Evolutionary conservation across 805 yeast genomes (phyloP).

Genomic region (Monosporozyma unispora): DNA sequence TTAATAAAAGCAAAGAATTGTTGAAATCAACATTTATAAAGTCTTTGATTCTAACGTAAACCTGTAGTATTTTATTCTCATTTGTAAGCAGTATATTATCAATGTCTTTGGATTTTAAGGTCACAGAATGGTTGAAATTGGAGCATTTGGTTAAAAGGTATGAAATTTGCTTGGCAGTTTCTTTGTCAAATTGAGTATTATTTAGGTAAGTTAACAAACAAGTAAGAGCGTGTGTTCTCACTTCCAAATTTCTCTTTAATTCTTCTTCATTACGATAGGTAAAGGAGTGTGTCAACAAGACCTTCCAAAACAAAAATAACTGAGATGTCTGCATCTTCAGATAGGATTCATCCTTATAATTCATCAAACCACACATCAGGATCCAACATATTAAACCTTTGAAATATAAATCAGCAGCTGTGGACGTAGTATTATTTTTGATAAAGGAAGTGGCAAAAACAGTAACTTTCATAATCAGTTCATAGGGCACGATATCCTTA

Average conservation of each 20-base stretch:
- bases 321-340: conserved; percentile 50
- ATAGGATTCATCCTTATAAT: conserved; percentile 44
- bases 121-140: conserved; percentile 26
- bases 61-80: conserved; percentile 38
- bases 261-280: conserved; percentile 32
- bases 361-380: conserved; percentile 52
- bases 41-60: conserved; percentile 33
- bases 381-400: conserved; percentile 49
- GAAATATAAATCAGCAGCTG: conserved; percentile 27
- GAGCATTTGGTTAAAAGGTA: conserved; percentile 39
- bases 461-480: conserved; percentile 37
- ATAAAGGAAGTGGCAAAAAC: conserved; percentile 37
- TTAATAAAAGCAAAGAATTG: conserved; percentile 34
- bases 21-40: conserved; percentile 32
- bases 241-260: conserved; percentile 37
- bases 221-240: conserved; percentile 49
- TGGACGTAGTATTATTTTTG: conserved; percentile 31
- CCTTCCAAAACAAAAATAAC: conserved; percentile 55
- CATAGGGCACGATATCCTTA: conserved; percentile 37
- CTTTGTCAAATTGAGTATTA: conserved; percentile 32
- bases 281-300: conserved; percentile 43
- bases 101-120: conserved; percentile 19
- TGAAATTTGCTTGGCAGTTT: conserved; percentile 38
- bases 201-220: conserved; percentile 47
- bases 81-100: conserved; percentile 30